phyloP scores from a whole-genome alignment of 805 yeast species.

The Wickerhamomyces xylosicus region DNA sequence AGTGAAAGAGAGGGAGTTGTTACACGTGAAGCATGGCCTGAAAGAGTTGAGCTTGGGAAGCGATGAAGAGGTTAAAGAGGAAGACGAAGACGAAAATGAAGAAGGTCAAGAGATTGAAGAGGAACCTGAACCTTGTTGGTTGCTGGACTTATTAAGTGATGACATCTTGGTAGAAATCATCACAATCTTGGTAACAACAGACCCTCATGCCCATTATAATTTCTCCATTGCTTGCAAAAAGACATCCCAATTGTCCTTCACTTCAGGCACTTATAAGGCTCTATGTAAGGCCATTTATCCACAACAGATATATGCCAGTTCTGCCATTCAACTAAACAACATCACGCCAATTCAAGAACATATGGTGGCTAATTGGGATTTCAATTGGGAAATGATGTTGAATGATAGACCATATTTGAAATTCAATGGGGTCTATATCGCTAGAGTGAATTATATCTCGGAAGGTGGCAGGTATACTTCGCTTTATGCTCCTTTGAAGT shows the following conservation, averaged over 20 bases:
- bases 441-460: slow-evolving; percentile 74
- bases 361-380: slow-evolving; percentile 31
- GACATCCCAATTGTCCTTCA: slow-evolving; percentile 48
- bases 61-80: background rate
- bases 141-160: slow-evolving; percentile 37
- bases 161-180: slow-evolving; percentile 48
- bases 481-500: slow-evolving; percentile 62
- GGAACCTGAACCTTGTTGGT: slow-evolving; percentile 26
- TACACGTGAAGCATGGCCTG: slow-evolving; percentile 9
- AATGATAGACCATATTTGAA: slow-evolving; percentile 65
- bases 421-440: slow-evolving; percentile 75
- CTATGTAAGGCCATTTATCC: slow-evolving; percentile 44
- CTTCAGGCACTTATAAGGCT: slow-evolving; percentile 37
- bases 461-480: slow-evolving; percentile 70
- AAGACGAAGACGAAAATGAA: slow-evolving; percentile 14
- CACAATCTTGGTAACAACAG: slow-evolving; percentile 31
- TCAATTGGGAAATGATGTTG: slow-evolving; percentile 26
- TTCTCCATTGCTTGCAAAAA: slow-evolving; percentile 50
- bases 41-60: background rate
- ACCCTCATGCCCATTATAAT: slow-evolving; percentile 58
- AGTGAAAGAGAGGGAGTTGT: slow-evolving; percentile 6
- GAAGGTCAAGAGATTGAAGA: slow-evolving; percentile 6
- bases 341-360: slow-evolving; percentile 22
- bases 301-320: slow-evolving; percentile 39
- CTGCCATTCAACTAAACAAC: slow-evolving; percentile 27